phyloP scores from a whole-genome alignment of 2,329 filamentous ascomycete species.

The Colletotrichum eleusines region DNA sequence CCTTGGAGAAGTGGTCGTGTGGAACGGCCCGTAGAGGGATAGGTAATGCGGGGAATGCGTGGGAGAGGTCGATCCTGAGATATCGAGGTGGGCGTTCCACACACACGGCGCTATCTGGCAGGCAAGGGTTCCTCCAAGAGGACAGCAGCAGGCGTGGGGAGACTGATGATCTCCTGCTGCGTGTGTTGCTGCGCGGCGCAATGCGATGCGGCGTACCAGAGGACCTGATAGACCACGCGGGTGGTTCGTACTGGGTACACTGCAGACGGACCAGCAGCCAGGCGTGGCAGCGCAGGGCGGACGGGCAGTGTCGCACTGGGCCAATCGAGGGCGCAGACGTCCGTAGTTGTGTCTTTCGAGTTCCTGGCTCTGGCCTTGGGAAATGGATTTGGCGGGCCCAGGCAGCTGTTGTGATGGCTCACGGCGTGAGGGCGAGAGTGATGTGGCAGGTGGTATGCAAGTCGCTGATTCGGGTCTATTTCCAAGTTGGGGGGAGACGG shows the following conservation, averaged over 20 bases:
- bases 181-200: constrained; percentile 28
- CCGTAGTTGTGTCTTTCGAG: constrained; percentile 34
- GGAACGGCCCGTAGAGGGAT: constrained; percentile 42
- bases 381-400: constrained; percentile 52
- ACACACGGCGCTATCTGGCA: constrained; percentile 38
- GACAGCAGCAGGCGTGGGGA: constrained; percentile 35
- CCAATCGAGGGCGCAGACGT: constrained; percentile 40
- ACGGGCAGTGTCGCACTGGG: constrained; percentile 33
- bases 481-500: constrained; percentile 47
- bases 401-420: constrained; percentile 56
- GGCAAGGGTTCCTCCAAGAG: constrained; percentile 31
- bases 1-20: constrained; percentile 42
- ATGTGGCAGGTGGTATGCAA: constrained; percentile 62
- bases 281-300: constrained; percentile 36
- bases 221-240: constrained; percentile 28
- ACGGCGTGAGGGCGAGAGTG: constrained; percentile 54
- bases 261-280: constrained; percentile 33
- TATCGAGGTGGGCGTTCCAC: constrained; percentile 36
- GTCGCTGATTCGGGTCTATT: constrained; percentile 57
- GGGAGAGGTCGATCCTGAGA: constrained; percentile 38
- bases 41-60: constrained; percentile 38
- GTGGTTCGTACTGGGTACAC: constrained; percentile 36
- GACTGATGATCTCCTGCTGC: constrained; percentile 35
- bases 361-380: constrained; percentile 45
- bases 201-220: constrained; percentile 33